Conservation (phyloP, 2,329 filamentous ascomycete species). For the Neonectria faginata region DNA sequence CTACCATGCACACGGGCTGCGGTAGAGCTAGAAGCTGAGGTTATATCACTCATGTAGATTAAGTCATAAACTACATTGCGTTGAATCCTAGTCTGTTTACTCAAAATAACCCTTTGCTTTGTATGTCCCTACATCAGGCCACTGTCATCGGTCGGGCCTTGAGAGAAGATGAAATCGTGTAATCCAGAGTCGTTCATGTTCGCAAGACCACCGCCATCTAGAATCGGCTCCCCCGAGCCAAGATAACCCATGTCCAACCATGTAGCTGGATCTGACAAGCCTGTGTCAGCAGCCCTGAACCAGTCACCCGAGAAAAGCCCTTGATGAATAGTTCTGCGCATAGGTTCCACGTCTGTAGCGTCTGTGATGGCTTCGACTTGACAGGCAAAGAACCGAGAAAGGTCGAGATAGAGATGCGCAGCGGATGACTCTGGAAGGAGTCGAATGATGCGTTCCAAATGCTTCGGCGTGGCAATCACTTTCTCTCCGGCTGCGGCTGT, state of each 20-base stretch:
- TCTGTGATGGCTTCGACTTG: constrained; percentile 1
- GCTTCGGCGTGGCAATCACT: constrained; percentile 4
- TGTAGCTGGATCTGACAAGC: neutral
- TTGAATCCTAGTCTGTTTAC: neutral
- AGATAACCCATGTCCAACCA: constrained; percentile 6
- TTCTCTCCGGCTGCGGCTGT: neutral
- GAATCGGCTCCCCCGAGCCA: neutral
- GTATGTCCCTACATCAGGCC: neutral
- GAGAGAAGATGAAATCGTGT: neutral
- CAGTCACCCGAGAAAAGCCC: neutral
- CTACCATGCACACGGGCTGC: too few relatives aligned
- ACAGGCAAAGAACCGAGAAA: constrained; percentile 13
- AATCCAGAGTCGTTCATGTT: neutral
- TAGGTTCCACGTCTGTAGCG: neutral
- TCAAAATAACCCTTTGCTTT: neutral
- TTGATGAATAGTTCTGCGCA: neutral
- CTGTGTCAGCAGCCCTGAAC: constrained; percentile 1
- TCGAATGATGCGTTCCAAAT: constrained; percentile 6
- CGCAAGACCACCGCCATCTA: neutral
- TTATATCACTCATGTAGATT: too few relatives aligned
- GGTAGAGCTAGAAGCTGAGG: too few relatives aligned
- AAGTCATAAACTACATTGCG: neutral
- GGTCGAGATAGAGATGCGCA: constrained; percentile 11
- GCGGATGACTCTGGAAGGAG: constrained; percentile 10
- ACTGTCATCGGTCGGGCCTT: neutral